These are phyloP conservation scores for Syncephalastrum sp. DNA, from an alignment of 371 early-diverging fungal species.

Conservation along the genomic window DNA sequence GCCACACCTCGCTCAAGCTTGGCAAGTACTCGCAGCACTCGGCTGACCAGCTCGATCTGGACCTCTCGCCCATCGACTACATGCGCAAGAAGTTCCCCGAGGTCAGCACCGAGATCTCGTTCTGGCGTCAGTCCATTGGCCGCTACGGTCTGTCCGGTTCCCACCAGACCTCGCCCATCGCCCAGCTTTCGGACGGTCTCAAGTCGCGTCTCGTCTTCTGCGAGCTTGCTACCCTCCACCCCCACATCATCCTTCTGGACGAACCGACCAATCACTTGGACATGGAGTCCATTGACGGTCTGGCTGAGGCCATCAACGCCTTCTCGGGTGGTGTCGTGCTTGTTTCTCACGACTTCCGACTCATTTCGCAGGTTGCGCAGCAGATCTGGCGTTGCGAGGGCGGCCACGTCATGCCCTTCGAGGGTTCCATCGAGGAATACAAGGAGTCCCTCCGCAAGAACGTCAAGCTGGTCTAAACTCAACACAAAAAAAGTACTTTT, in stretches of 20 bases:
- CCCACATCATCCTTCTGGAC: conserved; percentile 96
- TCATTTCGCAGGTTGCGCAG: conserved; percentile 94
- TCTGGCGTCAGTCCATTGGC: conserved; percentile 91
- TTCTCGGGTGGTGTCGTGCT: conserved; percentile 98
- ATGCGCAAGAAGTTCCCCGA: conserved; percentile 83
- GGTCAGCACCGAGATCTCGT: conserved; percentile 42
- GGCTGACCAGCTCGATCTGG: conserved; percentile 87
- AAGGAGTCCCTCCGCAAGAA: conserved; percentile 84
- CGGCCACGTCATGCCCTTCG: conserved; percentile 70
- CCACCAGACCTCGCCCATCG: conserved; percentile 89
- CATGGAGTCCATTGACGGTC: conserved; percentile 95
- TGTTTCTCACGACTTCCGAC: conserved; percentile 99
- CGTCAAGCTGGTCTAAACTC: conserved; percentile 55
- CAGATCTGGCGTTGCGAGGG: conserved; percentile 97
- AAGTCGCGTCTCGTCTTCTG: conserved; percentile 96
- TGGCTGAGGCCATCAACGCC: conserved; percentile 94
- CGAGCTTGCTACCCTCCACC: conserved; percentile 85
- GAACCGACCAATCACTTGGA: conserved; percentile 97
- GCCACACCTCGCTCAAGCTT: conserved; percentile 90
- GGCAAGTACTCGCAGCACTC: conserved; percentile 99
- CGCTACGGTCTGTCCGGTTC: conserved; percentile 92
- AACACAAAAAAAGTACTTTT: conserved; percentile 3
- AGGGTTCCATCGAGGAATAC: conserved; percentile 86
- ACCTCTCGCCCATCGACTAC: conserved; percentile 89
- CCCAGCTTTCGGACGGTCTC: conserved; percentile 91